A percentile compares a stretch with the other conserved stretches of the same genome.
These are phyloP conservation scores for Tolypocladium album DNA, from an alignment of 2,329 filamentous ascomycete genomes.

Conservation along the genomic window DNA sequence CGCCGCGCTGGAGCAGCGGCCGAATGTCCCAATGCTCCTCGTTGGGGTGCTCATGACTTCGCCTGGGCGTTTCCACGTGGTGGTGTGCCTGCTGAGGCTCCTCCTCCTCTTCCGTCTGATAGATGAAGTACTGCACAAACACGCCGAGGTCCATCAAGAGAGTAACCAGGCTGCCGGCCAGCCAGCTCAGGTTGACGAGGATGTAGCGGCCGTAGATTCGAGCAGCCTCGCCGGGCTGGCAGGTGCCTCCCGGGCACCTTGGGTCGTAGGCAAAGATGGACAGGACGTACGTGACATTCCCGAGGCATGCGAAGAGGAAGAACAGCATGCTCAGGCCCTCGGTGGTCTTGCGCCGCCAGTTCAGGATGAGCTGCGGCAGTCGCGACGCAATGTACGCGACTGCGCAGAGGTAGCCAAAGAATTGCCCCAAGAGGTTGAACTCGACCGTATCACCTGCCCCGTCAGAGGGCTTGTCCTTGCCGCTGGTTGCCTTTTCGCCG, in stretches of 20 bases:
- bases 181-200: conserved; percentile 81
- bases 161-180: conserved; percentile 81
- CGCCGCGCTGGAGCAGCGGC: conserved; percentile 22
- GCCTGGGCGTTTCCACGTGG: conserved; percentile 8
- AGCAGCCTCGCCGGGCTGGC: conserved; percentile 53
- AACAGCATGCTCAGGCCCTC: conserved; percentile 91
- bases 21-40: conserved; percentile 28
- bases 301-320: conserved; percentile 92
- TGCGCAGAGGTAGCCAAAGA: conserved; percentile 91
- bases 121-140: conserved; percentile 87
- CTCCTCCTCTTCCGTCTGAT: conserved; percentile 36
- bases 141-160: conserved; percentile 76
- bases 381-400: conserved; percentile 81
- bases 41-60: conserved; percentile 3
- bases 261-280: conserved; percentile 88
- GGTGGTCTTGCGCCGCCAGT: conserved; percentile 84
- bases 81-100: conserved; percentile 13
- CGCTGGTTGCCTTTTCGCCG: conserved; percentile 25
- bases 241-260: conserved; percentile 45
- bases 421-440: conserved; percentile 71
- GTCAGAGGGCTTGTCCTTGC: conserved; percentile 26
- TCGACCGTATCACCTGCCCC: conserved; percentile 39
- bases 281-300: conserved; percentile 87
- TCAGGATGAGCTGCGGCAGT: conserved; percentile 81
- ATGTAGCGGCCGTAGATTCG: conserved; percentile 71